These are phyloP conservation scores for Globisporangium paddicum DNA, from an alignment of 352 stramenopile genomes.

Conservation along the genomic window DNA sequence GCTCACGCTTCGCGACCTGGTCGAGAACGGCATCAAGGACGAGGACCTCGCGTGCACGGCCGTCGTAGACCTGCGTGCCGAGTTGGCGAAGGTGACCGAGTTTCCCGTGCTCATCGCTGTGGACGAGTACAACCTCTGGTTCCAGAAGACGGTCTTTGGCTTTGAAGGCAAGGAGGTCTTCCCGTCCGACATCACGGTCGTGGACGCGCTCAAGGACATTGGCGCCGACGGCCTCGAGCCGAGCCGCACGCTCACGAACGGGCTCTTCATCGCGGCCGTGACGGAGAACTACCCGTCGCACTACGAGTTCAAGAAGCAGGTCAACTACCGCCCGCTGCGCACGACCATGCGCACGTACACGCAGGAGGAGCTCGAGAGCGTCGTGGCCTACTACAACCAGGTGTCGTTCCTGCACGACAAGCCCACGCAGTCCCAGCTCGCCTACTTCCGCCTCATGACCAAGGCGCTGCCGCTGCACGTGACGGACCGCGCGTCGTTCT, in stretches of 20 bases:
- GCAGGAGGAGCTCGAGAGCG: constrained; percentile 62
- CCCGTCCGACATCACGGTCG: constrained; percentile 76
- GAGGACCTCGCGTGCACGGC: constrained; percentile 78
- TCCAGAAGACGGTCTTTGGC: constrained; percentile 81
- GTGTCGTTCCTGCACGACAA: constrained; percentile 43
- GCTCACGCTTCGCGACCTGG: constrained; percentile 74
- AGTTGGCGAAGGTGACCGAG: constrained; percentile 76
- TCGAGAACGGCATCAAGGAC: constrained; percentile 74
- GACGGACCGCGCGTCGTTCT: constrained; percentile 81
- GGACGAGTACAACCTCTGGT: constrained; percentile 89
- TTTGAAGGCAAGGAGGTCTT: constrained; percentile 77
- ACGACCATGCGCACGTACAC: constrained; percentile 76
- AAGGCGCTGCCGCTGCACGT: constrained; percentile 76
- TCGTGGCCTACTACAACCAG: constrained; percentile 86
- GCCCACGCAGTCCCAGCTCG: constrained; percentile 59
- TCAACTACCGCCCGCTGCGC: constrained; percentile 73
- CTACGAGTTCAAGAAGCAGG: constrained; percentile 75
- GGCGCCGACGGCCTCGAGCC: constrained; percentile 50
- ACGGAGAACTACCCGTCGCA: constrained; percentile 83
- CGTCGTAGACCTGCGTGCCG: constrained; percentile 72
- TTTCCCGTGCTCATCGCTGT: constrained; percentile 84
- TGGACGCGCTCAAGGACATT: constrained; percentile 73
- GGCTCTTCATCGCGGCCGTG: constrained; percentile 73
- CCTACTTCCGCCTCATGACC: constrained; percentile 85
- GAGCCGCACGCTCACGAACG: constrained; percentile 69